Conservation (phyloP, 2,329 filamentous ascomycete species). For the Epichloe hybrida region DNA sequence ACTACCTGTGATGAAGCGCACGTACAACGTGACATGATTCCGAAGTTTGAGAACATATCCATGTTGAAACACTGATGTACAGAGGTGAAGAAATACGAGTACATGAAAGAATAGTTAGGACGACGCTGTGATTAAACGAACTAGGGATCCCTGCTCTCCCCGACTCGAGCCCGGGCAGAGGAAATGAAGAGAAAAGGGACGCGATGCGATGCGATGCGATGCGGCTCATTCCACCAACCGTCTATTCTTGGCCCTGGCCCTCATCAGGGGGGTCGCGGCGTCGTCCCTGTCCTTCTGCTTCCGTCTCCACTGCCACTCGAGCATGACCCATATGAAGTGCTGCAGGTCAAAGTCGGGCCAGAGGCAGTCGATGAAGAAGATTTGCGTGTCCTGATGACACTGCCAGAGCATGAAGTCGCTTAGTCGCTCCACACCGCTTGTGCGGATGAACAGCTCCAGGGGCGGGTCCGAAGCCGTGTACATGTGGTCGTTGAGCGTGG, state of each 20-base stretch:
- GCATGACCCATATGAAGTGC: conserved; percentile 79
- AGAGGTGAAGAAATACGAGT: too few species aligned
- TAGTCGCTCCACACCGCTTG: conserved; percentile 80
- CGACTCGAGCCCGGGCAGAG: too few species aligned
- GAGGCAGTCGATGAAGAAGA: conserved; percentile 81
- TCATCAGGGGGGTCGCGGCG: conserved; percentile 9
- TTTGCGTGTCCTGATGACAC: conserved; percentile 80
- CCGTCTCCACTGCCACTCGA: conserved; percentile 72
- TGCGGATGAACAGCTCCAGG: conserved; percentile 79
- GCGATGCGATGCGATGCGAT: background rate
- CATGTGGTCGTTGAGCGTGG: conserved; percentile 73
- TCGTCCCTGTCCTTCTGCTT: conserved; percentile 43
- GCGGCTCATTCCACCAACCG: background rate
- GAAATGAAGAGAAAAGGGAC: background rate
- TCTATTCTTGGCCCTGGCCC: conserved; percentile 1
- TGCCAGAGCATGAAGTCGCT: conserved; percentile 99
- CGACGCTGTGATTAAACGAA: background rate
- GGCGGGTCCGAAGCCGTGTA: conserved; percentile 80
- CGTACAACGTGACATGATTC: too few species aligned
- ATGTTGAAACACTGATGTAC: too few species aligned
- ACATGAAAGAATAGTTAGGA: too few species aligned
- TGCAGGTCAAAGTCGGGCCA: conserved; percentile 96
- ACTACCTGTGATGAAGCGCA: too few species aligned
- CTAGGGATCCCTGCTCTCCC: too few species aligned
- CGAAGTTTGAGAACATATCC: too few species aligned